Evolutionary conservation across 176 grass and related monocot species (phyloP).

Genomic region (Juncus inflexus): DNA sequence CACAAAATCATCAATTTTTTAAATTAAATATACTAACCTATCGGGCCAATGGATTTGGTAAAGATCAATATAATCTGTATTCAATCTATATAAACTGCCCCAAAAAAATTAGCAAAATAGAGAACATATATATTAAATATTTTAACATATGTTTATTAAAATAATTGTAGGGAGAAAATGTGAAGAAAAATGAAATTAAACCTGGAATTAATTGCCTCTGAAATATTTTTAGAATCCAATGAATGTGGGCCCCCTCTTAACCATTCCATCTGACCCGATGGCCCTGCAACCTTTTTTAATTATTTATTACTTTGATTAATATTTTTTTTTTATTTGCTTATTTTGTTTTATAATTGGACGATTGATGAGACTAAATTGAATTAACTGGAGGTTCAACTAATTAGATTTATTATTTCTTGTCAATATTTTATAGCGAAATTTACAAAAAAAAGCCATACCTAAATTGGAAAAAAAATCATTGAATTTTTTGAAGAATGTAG

Average conservation of each 20-base stretch:
- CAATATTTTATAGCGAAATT: too few species aligned
- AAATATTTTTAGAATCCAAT: constrained; percentile 60
- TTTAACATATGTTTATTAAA: not conserved
- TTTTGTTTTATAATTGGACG: too few species aligned
- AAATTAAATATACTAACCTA: constrained; percentile 39
- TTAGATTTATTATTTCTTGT: too few species aligned
- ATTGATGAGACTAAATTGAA: not conserved
- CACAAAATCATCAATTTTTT: not conserved
- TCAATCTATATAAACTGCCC: constrained; percentile 44
- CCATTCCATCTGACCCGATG: constrained; percentile 90
- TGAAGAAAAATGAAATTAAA: constrained; percentile 13
- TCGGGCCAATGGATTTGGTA: constrained; percentile 99
- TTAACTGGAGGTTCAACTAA: not conserved
- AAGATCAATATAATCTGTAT: constrained; percentile 82
- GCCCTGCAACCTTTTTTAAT: constrained; percentile 56
- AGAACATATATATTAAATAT: not conserved
- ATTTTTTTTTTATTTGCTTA: not conserved
- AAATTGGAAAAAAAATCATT: too few species aligned
- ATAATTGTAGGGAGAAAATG: not conserved
- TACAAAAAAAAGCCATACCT: too few species aligned
- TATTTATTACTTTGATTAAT: not conserved
- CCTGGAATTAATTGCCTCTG: constrained; percentile 62
- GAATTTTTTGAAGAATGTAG: too few species aligned
- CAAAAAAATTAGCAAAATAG: not conserved
- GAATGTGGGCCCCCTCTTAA: constrained; percentile 58